Evolutionary conservation across 2,329 filamentous ascomycete genomes (phyloP), one percentile per base, ranked within the genome.

Genomic region (Xylariaceae sp.): DNA sequence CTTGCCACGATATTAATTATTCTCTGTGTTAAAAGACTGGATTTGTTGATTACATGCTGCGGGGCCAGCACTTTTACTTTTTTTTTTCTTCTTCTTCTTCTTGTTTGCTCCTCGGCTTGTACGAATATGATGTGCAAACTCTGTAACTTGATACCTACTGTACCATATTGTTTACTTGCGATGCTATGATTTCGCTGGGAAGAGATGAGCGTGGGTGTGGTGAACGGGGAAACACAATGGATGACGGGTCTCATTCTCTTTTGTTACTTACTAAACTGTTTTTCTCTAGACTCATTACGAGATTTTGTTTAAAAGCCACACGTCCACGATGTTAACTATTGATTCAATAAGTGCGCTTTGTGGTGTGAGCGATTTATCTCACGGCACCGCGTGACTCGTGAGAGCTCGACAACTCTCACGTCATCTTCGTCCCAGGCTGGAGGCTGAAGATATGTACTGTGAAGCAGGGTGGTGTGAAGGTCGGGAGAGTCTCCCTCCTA

Each of bases 41-140:
- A 55, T 41, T 26, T 11, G 5, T 19, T 19, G 35, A 37, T 37
- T 11, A 52, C 44, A 26, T 51, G 56, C 53, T 54, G 53, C 50
- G 47, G 12, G 19, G 46, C 53, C 49, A 54, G 58, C 55, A 45
- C 37, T 43, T 34, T 8, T 43, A n/a, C 56, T 54, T 47, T 54
- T 11, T 57, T 56, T 58, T 45, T 54, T 56, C 48, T 58, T 8
- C 8, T 58, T 19, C 19, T 19, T 19, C 19, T 19, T 19, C 19
- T 19, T 19, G 19, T 19, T 19, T 19, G 19, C 19, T 19, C 1
- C 19, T 19, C 19, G 19, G 19, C 19, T 26, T 59, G 49, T 54
- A 55, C 47, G 27, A 41, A 41, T 37, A 50, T 40, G 30, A 27
- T 53, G 44, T 56, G 49, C 6, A 42, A 3, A 11, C 19, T 19